phyloP scores from a whole-genome alignment of 176 grass and related monocot genomes.

The Oryza glaberrima region DNA sequence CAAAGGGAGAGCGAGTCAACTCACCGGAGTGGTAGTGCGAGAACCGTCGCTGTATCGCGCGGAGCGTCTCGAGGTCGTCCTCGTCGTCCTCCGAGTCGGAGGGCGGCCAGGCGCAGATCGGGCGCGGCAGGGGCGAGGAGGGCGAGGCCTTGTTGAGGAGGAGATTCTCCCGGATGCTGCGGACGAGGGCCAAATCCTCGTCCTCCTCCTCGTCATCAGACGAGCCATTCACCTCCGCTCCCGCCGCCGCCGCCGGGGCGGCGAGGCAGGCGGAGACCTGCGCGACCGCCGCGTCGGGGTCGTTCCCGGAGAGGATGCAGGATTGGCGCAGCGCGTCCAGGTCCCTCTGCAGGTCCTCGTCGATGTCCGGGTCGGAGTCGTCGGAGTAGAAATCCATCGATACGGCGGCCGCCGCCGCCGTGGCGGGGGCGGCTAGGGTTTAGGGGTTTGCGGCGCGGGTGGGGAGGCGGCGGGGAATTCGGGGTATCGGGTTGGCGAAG shows the following conservation, averaged over 20 bases:
- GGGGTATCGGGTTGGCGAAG: neutral
- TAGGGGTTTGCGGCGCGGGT: neutral
- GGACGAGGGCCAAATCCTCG: conserved; percentile 65
- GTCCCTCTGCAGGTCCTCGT: conserved; percentile 63
- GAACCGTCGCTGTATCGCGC: conserved; percentile 79
- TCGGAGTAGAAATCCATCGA: conserved; percentile 59
- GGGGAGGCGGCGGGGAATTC: neutral
- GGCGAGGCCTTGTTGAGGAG: conserved; percentile 38
- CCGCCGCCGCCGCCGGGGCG: neutral
- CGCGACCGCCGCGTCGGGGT: conserved; percentile 45
- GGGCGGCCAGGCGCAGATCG: conserved; percentile 48
- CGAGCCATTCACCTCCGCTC: neutral
- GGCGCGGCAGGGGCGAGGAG: conserved; percentile 24
- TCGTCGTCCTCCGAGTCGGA: conserved; percentile 60
- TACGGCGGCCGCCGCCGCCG: neutral
- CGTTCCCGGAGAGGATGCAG: conserved; percentile 58
- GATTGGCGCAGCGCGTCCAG: conserved; percentile 66
- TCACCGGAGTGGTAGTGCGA: conserved; percentile 73
- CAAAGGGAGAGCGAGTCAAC: neutral
- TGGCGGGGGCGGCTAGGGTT: conserved; percentile 2
- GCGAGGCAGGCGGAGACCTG: conserved; percentile 26
- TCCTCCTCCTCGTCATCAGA: conserved; percentile 48
- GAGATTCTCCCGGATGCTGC: conserved; percentile 65
- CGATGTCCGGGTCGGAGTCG: conserved; percentile 58
- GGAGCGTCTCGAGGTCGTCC: conserved; percentile 79